These are phyloP conservation scores for Penicillium antarcticum DNA, from an alignment of 495 filamentous ascomycete genomes.

Conservation along the genomic window DNA sequence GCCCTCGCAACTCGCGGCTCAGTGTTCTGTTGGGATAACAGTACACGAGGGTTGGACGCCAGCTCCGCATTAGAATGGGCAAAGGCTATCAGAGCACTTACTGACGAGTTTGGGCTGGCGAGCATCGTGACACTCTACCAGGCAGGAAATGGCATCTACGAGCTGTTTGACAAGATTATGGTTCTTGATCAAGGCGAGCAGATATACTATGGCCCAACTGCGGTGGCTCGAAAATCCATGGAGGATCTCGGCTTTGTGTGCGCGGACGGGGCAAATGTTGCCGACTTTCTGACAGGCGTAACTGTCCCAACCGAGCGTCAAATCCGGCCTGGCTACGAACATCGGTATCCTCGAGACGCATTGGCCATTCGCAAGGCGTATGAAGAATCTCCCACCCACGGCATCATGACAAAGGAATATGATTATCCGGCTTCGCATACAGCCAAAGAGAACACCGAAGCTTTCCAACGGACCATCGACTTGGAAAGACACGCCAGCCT, in stretches of 20 bases:
- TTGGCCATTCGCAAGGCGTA: conserved; percentile 30
- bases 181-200: conserved; percentile 62
- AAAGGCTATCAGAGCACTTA: conserved; percentile 44
- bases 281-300: conserved; percentile 64
- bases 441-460: conserved; percentile 34
- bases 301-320: conserved; percentile 61
- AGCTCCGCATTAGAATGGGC: conserved; percentile 54
- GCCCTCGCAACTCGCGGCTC: conserved; percentile 56
- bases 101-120: conserved; percentile 40
- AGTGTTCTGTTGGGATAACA: conserved; percentile 60
- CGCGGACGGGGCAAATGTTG: conserved; percentile 59
- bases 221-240: conserved; percentile 61
- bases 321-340: conserved; percentile 47
- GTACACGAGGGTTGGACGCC: conserved; percentile 59
- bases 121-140: conserved; percentile 56
- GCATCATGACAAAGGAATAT: conserved; percentile 37
- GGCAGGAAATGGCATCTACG: conserved; percentile 60
- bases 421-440: conserved; percentile 35
- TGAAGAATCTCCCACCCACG: conserved; percentile 26
- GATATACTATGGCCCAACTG: conserved; percentile 60
- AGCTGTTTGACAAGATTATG: conserved; percentile 66
- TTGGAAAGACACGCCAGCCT: conserved; percentile 31
- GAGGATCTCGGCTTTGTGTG: conserved; percentile 60
- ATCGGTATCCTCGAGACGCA: conserved; percentile 36
- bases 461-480: conserved; percentile 39